These are phyloP conservation scores for Gaeumannomyces sp. DNA, from an alignment of 2,329 filamentous ascomycete species.

Conservation along the genomic window DNA sequence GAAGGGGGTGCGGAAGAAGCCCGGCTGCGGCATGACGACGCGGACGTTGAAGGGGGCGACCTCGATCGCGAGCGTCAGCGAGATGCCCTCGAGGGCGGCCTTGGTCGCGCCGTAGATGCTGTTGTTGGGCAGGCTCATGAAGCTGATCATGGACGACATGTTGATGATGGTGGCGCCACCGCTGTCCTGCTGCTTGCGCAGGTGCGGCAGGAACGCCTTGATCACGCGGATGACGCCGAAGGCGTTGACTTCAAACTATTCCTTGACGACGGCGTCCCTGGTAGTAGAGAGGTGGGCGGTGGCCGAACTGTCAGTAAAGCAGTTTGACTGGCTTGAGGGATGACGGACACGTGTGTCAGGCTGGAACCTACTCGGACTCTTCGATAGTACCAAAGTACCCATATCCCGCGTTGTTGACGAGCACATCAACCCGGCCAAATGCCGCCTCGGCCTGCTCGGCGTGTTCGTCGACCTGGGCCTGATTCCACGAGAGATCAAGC, in stretches of 20 bases:
- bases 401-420: too few relatives aligned
- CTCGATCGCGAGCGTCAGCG: not conserved
- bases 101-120: slow-evolving; percentile 27
- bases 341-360: too few relatives aligned
- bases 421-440: too few relatives aligned
- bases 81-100: slow-evolving; percentile 32
- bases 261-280: slow-evolving; percentile 21
- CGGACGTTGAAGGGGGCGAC: not conserved
- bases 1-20: slow-evolving; percentile 3
- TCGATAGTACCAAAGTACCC: too few relatives aligned
- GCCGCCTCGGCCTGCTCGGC: too few relatives aligned
- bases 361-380: too few relatives aligned
- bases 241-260: slow-evolving; percentile 24
- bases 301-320: too few relatives aligned
- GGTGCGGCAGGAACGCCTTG: slow-evolving; percentile 22
- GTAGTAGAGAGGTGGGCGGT: too few relatives aligned
- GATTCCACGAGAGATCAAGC: too few relatives aligned
- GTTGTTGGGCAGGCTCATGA: slow-evolving; percentile 18
- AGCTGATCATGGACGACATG: slow-evolving; percentile 21
- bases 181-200: slow-evolving; percentile 17
- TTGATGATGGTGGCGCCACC: slow-evolving; percentile 23
- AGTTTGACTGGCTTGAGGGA: too few relatives aligned
- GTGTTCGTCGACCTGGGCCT: too few relatives aligned
- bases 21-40: not conserved
- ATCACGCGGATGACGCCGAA: slow-evolving; percentile 23